These are phyloP conservation scores for Penicillium steckii DNA, from an alignment of 495 filamentous ascomycete genomes.

Conservation along the genomic window DNA sequence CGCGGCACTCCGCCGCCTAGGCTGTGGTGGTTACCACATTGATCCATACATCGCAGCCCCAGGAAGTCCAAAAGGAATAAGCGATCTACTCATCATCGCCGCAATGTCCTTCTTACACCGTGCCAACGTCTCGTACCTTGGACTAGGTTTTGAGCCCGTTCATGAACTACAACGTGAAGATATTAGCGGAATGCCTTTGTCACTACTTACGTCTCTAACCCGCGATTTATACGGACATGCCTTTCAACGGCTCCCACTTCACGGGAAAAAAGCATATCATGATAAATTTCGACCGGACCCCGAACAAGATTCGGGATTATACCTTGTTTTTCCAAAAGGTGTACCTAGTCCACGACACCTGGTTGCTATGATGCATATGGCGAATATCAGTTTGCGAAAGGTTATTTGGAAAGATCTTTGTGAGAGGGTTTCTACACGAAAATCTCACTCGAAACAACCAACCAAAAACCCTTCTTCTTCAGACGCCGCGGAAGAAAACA, in stretches of 20 bases:
- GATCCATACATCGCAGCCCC: conserved; percentile 43
- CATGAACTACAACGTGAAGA: conserved; percentile 21
- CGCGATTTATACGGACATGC: conserved; percentile 27
- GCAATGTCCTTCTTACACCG: conserved; percentile 37
- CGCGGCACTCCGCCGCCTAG: conserved; percentile 37
- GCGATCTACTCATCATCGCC: conserved; percentile 36
- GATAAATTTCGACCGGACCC: conserved; percentile 42
- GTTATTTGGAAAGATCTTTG: conserved; percentile 23
- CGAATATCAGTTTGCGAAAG: conserved; percentile 35
- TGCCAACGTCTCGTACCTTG: conserved; percentile 33
- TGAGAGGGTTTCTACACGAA: conserved; percentile 2
- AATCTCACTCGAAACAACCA: background rate
- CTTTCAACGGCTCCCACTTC: conserved; percentile 32
- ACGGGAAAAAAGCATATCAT: conserved; percentile 44
- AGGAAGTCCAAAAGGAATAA: conserved; percentile 35
- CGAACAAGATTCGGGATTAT: conserved; percentile 30
- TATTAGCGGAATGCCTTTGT: conserved; percentile 27
- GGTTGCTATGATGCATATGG: conserved; percentile 40
- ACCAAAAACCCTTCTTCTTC: background rate
- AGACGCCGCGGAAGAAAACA: background rate
- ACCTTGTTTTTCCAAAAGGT: conserved; percentile 35
- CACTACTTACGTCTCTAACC: conserved; percentile 23
- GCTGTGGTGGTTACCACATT: conserved; percentile 40
- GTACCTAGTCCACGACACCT: conserved; percentile 30
- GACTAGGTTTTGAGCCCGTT: conserved; percentile 41